Evolutionary conservation across 805 yeast genomes (phyloP), one percentile per base, ranked within the genome.

Genomic region (Helenozyma rhizophorensis): DNA sequence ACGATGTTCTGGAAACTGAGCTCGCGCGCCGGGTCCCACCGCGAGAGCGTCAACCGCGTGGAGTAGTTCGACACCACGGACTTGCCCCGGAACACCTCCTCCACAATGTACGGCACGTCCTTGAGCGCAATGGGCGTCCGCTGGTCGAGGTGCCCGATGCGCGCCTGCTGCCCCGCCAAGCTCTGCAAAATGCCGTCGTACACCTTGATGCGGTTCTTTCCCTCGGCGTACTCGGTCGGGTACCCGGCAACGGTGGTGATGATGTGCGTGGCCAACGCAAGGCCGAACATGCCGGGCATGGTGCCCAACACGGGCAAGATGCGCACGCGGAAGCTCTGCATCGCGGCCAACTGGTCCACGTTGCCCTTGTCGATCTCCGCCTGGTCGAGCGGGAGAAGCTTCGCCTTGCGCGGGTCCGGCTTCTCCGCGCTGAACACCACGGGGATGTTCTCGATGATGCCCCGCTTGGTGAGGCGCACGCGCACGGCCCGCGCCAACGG

Each of bases 231-330:
- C 42, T 90, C 96, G 33, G 82, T 77, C 15, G 94, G 93, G 54
- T 93, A 93, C 1, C 93, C 96, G 1, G 95, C 78, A 7, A 87
- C 78, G 3, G 72, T 61, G 2, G 95, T 83, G 22, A 93, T 60
- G 14, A 93, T 65, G 61, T 85, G 80, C 1, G 96, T 83, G 3
- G 96, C 94, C 36, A 90, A 74, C 0, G 96, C 76, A 29, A 93
- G 70, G 1, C 97, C 99, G 64, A 93, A 93, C 60, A 90, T 82
- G 8, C 93, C 97, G 1, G 99, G 99, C 82, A 93, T 78, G 0
- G 98, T 86, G 3, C 98, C 97, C 42, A 93, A 63, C 0, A 93
- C 99, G 0, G 99, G 99, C 36, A 93, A 69, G 28, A 93, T 90
- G 48, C 99, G 72, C 9, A 89, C 97, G 47, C 99, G 73, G 67